Evolutionary conservation across 1,139 yeast species (phyloP), one percentile per base, ranked within the genome.

Genomic region (Petasospora rhodanensis): DNA sequence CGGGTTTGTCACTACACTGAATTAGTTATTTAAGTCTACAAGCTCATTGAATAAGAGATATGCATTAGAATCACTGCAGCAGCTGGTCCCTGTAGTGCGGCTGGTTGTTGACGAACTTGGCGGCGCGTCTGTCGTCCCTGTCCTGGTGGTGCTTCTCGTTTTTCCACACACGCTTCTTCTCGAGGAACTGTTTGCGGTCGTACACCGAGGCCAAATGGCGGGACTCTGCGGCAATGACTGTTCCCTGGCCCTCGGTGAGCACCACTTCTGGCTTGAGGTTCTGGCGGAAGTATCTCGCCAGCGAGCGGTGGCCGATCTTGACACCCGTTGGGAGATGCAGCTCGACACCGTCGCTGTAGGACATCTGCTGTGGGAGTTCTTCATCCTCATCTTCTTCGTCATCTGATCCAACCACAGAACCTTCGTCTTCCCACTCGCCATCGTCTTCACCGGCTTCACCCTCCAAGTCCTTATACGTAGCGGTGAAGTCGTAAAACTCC

Each of bases 31-130:
- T 18, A 7, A 21, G 12, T 21, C 23, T 11, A 12, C n/a, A n/a
- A n/a, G n/a, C n/a, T n/a, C n/a, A n/a, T n/a, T n/a, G n/a, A n/a
- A n/a, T n/a, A n/a, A n/a, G n/a, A n/a, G n/a, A n/a, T n/a, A n/a
- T n/a, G n/a, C n/a, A n/a, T n/a, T 18, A 18, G 14, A 19, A 13
- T 37, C 66, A 89, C 65, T 89, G 96, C 52, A 91, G 70, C 49
- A 91, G 68, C 59, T 79, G 93, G 59, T 91, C 97, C 59, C 97
- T 79, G 72, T 68, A 91, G 59, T 89, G 87, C 36, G 84, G 82
- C 70, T 91, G 96, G 69, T 80, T 73, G 60, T 91, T 91, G 59
- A 85, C 68, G 57, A 78, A 79, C 61, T 83, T 84, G 42, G 80
- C 78, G 24, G 86, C 82, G 52, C 86, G 76, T 64, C 91, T 81